These are phyloP conservation scores for Leptomonas seymouri DNA, from an alignment of 208 protist species.

Conservation along the genomic window DNA sequence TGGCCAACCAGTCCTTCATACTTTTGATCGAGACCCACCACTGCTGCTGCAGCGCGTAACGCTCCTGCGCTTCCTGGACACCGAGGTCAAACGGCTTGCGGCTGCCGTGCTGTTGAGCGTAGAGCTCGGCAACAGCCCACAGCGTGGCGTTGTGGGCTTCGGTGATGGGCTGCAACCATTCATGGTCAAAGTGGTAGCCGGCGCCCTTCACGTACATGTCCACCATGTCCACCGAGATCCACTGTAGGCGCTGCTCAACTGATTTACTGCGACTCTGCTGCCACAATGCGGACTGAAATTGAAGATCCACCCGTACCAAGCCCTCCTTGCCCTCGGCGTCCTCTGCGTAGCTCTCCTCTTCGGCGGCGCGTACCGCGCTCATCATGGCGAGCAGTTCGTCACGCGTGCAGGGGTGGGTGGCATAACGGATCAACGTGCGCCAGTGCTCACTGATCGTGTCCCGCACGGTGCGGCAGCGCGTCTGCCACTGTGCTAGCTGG, in stretches of 20 bases:
- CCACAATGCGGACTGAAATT: constrained; percentile 41
- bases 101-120: constrained; percentile 42
- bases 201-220: constrained; percentile 44
- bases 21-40: constrained; percentile 41
- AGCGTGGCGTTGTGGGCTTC: constrained; percentile 34
- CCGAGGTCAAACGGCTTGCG: constrained; percentile 44
- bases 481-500: constrained; percentile 25
- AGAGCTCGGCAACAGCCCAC: constrained; percentile 42
- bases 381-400: constrained; percentile 30
- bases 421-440: constrained; percentile 39
- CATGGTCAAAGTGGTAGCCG: constrained; percentile 38
- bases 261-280: constrained; percentile 21
- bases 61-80: constrained; percentile 44
- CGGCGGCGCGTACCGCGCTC: constrained; percentile 29
- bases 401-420: constrained; percentile 34
- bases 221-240: constrained; percentile 48
- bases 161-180: constrained; percentile 49
- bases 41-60: constrained; percentile 39
- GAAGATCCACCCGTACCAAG: constrained; percentile 31
- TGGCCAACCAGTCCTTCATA: constrained; percentile 34
- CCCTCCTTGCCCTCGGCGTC: constrained; percentile 12
- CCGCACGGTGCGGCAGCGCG: constrained; percentile 26
- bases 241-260: constrained; percentile 42
- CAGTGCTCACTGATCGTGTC: constrained; percentile 36
- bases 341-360: constrained; percentile 23